phyloP scores from a whole-genome alignment of 495 filamentous ascomycete species.

The Talaromyces ruber region DNA sequence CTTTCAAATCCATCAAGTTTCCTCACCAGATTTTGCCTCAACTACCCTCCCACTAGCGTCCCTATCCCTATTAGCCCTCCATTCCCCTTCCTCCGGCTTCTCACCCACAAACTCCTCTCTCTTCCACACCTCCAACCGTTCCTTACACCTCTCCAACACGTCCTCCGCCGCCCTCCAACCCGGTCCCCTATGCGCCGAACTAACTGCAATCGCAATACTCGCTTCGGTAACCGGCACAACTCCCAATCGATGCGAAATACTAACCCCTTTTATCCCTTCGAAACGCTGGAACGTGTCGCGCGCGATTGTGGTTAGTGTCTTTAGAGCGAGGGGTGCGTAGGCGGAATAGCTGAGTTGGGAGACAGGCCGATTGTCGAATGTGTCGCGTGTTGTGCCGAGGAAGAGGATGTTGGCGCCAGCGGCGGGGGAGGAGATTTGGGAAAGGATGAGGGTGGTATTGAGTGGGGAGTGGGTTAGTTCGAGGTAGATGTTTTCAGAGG shows the following conservation, averaged over 20 bases:
- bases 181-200: slow-evolving; percentile 73
- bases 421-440: slow-evolving; percentile 63
- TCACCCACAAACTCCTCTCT: slow-evolving; percentile 72
- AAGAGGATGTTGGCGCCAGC: slow-evolving; percentile 90
- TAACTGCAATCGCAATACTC: slow-evolving; percentile 85
- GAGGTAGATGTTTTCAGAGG: slow-evolving; percentile 29
- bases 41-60: slow-evolving; percentile 34
- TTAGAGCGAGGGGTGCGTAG: slow-evolving; percentile 70
- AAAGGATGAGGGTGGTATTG: slow-evolving; percentile 47
- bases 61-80: slow-evolving; percentile 87
- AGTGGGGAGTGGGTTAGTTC: slow-evolving; percentile 54
- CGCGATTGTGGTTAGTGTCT: slow-evolving; percentile 66
- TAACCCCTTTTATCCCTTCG: slow-evolving; percentile 59
- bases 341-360: slow-evolving; percentile 70
- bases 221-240: slow-evolving; percentile 81
- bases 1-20: neutral
- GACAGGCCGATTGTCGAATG: slow-evolving; percentile 68
- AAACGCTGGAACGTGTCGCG: slow-evolving; percentile 22
- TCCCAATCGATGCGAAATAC: slow-evolving; percentile 82
- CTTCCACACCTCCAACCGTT: slow-evolving; percentile 90
- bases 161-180: slow-evolving; percentile 89
- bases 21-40: neutral
- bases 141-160: slow-evolving; percentile 80
- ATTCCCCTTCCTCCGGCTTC: slow-evolving; percentile 66
- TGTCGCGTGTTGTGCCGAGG: slow-evolving; percentile 79